Evolutionary conservation across 306 rosid genomes (phyloP), one percentile per base, ranked within the genome.

Genomic region (Trichosanthes cucumerina): DNA sequence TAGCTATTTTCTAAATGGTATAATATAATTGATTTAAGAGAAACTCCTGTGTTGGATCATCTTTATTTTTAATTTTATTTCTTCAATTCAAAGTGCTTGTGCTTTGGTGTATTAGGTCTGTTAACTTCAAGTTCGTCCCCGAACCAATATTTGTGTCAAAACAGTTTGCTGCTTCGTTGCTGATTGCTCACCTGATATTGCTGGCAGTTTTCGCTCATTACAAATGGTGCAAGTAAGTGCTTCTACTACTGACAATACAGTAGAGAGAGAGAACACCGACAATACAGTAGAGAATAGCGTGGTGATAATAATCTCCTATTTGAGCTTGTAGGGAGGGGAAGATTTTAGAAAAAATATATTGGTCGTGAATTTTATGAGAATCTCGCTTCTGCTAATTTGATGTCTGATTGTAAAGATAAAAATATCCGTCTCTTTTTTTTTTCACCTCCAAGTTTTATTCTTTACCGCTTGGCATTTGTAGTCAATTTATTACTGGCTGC

Each of bases 151-250:
- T 96, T 79, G 85, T 88, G 57, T 96, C 98, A 36, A 92, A 92
- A 86, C 87, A 91, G 85, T 87, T 92, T 85, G 92, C 98, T 13
- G 81, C 84, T 86, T 82, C 71, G 68, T 84, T 92, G 89, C 85
- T 96, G 90, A 83, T 89, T 81, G 82, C 85, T 64, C 98, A 92
- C 90, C 96, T 92, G 78, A 56, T 58, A 59, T 77, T 86, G 60
- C 89, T 92, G 66, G 82, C 86, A 62, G 85, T 84, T 46, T 96
- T 92, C 83, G 86, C 96, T 26, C 91, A 91, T 86, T 92, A 65
- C 84, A 87, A 87, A 86, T 96, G 98, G 98, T 96, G 93, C 99
- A 95, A 87, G 99, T 92, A 91, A 90, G 99, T 90, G 71, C 62
- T 84, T 65, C 53, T 11, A 59, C 8, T 84, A 21, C 11, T 59